Percentiles rank a stretch among this genome's conserved stretches.
Conservation (phyloP, 345 rosid species). For the Gossypium longicalyx region DNA sequence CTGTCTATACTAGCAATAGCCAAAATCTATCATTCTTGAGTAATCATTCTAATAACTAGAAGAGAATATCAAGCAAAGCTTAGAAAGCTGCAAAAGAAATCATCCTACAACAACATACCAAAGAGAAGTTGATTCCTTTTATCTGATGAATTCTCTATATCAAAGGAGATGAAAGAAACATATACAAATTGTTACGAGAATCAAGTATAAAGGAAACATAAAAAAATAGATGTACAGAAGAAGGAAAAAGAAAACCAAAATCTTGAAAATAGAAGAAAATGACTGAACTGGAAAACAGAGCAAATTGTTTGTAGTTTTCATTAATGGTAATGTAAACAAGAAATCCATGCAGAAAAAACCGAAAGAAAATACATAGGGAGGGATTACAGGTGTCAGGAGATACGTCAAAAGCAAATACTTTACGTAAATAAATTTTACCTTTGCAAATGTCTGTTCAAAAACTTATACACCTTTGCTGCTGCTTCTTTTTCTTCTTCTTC, state of each 20-base stretch:
- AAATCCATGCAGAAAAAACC: not conserved
- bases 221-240: not conserved
- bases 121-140: slow-evolving; percentile 7
- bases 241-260: not conserved
- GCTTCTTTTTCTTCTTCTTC: slow-evolving; percentile 7
- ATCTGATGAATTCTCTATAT: not conserved
- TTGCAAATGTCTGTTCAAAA: not conserved
- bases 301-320: not conserved
- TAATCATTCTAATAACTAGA: not conserved
- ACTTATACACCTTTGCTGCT: not conserved
- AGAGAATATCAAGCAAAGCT: not conserved
- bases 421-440: not conserved
- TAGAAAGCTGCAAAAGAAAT: not conserved
- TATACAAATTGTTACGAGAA: slow-evolving; percentile 15
- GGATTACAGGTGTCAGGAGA: not conserved
- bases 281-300: not conserved
- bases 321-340: not conserved
- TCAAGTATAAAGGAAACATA: not conserved
- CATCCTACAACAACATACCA: slow-evolving; percentile 1
- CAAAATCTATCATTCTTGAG: not conserved
- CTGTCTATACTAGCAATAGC: not conserved
- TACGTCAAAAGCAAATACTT: not conserved
- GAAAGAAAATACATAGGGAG: not conserved
- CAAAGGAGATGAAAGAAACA: slow-evolving; percentile 16
- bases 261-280: not conserved